Conservation (phyloP, 1,284 basidiomycete species). For the Trichosporon ovoides region DNA sequence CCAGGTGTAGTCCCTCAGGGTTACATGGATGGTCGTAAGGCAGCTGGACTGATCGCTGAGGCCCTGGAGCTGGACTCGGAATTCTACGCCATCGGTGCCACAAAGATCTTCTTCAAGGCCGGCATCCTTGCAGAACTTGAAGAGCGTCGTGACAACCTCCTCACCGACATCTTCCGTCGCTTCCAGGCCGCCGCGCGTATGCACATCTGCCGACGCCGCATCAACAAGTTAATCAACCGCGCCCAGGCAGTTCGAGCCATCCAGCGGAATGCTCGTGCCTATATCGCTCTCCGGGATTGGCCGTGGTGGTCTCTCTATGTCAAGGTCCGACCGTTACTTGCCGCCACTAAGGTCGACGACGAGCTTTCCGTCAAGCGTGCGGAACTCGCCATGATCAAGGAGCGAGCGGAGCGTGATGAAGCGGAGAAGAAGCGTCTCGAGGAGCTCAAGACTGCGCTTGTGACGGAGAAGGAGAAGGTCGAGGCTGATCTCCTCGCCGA, state of each 20-base stretch:
- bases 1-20: conserved; percentile 86
- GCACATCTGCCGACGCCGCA: conserved; percentile 81
- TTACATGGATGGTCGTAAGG: conserved; percentile 96
- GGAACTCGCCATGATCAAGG: conserved; percentile 74
- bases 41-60: conserved; percentile 87
- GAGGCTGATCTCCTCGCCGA: conserved; percentile 79
- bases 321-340: conserved; percentile 89
- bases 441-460: conserved; percentile 68
- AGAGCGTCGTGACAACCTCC: conserved; percentile 79
- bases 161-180: conserved; percentile 84
- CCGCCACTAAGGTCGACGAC: conserved; percentile 87
- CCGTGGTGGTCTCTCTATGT: conserved; percentile 99
- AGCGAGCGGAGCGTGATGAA: conserved; percentile 78
- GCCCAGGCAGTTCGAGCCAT: conserved; percentile 87
- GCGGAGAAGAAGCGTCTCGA: conserved; percentile 72
- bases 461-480: conserved; percentile 73
- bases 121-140: conserved; percentile 97
- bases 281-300: conserved; percentile 85
- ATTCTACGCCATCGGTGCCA: conserved; percentile 86
- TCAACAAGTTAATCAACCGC: conserved; percentile 92
- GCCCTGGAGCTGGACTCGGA: conserved; percentile 80
- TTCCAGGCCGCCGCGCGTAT: conserved; percentile 80
- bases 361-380: conserved; percentile 83
- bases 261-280: conserved; percentile 87
- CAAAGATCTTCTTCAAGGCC: conserved; percentile 99